Conservation (phyloP, 2,329 filamentous ascomycete genomes). For the Acrocalymma vagum region DNA sequence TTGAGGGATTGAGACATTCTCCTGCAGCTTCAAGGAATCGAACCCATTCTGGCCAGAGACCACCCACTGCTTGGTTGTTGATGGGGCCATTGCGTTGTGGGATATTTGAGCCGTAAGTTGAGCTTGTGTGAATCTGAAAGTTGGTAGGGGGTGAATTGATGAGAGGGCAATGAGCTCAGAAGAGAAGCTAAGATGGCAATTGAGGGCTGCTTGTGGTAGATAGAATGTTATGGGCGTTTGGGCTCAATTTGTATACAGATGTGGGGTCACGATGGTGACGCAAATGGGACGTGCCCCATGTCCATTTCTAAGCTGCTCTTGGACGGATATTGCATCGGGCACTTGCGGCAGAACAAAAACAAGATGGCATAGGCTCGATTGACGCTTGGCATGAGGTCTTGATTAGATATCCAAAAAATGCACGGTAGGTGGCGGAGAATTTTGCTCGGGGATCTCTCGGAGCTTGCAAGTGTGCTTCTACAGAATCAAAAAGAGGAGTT, state of each 20-base stretch:
- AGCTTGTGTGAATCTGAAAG: neutral
- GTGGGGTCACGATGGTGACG: slow-evolving; percentile 22
- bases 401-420: too few relatives aligned
- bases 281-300: slow-evolving; percentile 8
- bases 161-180: slow-evolving; percentile 1
- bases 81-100: slow-evolving; percentile 44
- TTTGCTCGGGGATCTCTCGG: too few relatives aligned
- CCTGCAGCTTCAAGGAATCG: slow-evolving; percentile 66
- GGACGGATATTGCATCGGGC: neutral
- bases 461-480: too few relatives aligned
- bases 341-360: neutral
- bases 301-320: slow-evolving; percentile 9
- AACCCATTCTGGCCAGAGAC: slow-evolving; percentile 65
- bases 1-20: slow-evolving; percentile 62
- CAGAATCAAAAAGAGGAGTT: too few relatives aligned
- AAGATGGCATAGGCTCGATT: too few relatives aligned
- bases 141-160: slow-evolving; percentile 1
- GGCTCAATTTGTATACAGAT: slow-evolving; percentile 14
- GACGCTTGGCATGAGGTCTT: too few relatives aligned
- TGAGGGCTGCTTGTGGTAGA: too few relatives aligned
- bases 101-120: too few relatives aligned
- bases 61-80: slow-evolving; percentile 65
- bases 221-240: neutral
- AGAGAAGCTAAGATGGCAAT: neutral
- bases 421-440: too few relatives aligned